Evolutionary conservation across 306 rosid species (phyloP).

Genomic region (Sesbania bispinosa): DNA sequence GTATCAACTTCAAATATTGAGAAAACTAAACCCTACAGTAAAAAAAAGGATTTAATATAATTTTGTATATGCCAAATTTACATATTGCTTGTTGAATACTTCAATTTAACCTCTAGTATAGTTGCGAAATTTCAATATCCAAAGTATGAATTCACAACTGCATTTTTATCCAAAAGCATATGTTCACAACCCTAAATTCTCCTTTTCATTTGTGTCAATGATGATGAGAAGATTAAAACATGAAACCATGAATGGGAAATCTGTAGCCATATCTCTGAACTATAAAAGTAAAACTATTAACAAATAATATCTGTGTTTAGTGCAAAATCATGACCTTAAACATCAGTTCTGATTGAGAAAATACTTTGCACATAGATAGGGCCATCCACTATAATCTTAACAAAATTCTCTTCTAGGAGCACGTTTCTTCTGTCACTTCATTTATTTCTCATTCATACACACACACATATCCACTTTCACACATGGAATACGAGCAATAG

Average conservation of each 20-base stretch:
- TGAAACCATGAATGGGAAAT: background rate
- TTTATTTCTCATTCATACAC: background rate
- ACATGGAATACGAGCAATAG: background rate
- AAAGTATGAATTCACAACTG: background rate
- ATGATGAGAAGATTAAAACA: background rate
- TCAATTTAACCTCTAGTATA: background rate
- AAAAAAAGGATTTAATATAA: background rate
- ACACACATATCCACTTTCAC: background rate
- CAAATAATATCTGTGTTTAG: background rate
- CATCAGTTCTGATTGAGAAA: conserved; percentile 4
- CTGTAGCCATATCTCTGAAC: background rate
- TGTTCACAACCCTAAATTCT: background rate
- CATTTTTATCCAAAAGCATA: background rate
- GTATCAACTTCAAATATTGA: background rate
- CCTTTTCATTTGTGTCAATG: background rate
- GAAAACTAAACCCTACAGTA: background rate
- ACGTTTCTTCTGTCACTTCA: background rate
- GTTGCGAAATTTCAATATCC: background rate
- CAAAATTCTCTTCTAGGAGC: background rate
- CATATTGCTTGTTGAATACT: background rate
- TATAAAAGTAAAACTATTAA: background rate
- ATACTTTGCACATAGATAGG: background rate
- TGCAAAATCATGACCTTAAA: background rate
- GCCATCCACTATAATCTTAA: background rate
- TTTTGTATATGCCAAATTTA: background rate